Conservation (phyloP, 2,329 filamentous ascomycete species). For the Trichoderma lentiforme region DNA sequence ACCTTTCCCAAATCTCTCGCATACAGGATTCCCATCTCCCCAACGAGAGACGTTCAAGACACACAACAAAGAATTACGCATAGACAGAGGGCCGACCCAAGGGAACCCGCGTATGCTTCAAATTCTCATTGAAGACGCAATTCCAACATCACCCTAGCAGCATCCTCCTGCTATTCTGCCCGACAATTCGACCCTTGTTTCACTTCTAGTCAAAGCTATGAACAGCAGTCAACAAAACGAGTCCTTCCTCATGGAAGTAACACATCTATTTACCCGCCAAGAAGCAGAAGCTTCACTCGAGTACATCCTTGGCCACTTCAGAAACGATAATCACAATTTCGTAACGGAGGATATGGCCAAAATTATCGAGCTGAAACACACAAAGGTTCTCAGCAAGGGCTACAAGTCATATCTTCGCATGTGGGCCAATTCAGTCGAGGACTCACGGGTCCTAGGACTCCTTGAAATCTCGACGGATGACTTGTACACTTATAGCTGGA, state of each 20-base stretch:
- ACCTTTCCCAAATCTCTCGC: not conserved
- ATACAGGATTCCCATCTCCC: not conserved
- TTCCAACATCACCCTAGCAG: rapidly evolving
- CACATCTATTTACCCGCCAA: not conserved
- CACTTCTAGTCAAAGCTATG: not conserved
- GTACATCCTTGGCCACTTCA: not conserved
- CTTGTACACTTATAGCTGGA: not conserved
- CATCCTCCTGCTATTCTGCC: not conserved
- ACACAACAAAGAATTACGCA: not conserved
- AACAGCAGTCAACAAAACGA: not conserved
- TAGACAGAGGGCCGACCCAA: too few relatives aligned
- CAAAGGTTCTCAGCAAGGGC: not conserved
- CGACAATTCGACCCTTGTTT: too few relatives aligned
- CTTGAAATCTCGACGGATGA: not conserved
- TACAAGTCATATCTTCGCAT: not conserved
- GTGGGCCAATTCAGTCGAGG: not conserved
- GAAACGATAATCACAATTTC: rapidly evolving
- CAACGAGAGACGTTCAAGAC: not conserved
- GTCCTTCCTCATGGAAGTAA: not conserved
- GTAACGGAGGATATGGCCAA: not conserved
- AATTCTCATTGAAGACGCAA: not conserved
- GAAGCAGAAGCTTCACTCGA: not conserved
- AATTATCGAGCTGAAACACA: not conserved
- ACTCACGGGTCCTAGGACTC: not conserved
- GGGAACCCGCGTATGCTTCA: too few relatives aligned